Evolutionary conservation across 1,284 basidiomycete genomes (phyloP), one percentile per base, ranked within the genome.

Genomic region (Puccinia novopanici): DNA sequence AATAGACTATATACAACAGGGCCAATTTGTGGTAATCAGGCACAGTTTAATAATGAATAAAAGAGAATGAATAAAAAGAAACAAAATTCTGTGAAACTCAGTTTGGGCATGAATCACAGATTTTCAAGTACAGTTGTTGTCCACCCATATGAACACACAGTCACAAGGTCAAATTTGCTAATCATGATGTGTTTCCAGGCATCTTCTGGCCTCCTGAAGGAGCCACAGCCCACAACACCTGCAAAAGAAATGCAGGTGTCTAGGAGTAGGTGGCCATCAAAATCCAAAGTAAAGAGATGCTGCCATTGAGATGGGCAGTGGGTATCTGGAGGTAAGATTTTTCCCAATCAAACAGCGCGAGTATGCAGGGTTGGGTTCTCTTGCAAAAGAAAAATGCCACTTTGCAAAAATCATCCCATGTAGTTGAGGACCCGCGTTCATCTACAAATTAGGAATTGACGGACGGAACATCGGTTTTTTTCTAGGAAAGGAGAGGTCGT

Each of bases 381-480:
- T 48, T 0, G 3, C 34, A 24, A 24, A 48, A 42, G 42, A 48
- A 70, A 9, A 17, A 19, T 19, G 42, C 37, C 17, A 70, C 67
- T 30, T 42, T 37, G 1, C n/a, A 15, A 40, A 70, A 70, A 34
- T 42, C 9, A 19, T 70, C 67, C 67, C 67, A 70, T 12, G 42
- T 70, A 0, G 67, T 70, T 6, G n/a, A n/a, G 67, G 45, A 70
- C 4, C 17, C 30, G 0, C 45, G 12, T 70, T 42, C 19, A 9
- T 70, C 67, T 15, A 70, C 67, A 70, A n/a, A n/a, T n/a, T 34
- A 70, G 0, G 67, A 70, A 50, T 70, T 70, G 6, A 70, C 67
- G 37, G 22, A 70, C 6, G 27, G 8, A 30, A 67, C 17, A 70
- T 70, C 24, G 22, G 9, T 54, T 54, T 9, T 10, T 17, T 9